A percentile compares a stretch with the other conserved stretches of the same genome.
Evolutionary conservation across 345 rosid species (phyloP).

Genomic region (Hirschfeldia incana): DNA sequence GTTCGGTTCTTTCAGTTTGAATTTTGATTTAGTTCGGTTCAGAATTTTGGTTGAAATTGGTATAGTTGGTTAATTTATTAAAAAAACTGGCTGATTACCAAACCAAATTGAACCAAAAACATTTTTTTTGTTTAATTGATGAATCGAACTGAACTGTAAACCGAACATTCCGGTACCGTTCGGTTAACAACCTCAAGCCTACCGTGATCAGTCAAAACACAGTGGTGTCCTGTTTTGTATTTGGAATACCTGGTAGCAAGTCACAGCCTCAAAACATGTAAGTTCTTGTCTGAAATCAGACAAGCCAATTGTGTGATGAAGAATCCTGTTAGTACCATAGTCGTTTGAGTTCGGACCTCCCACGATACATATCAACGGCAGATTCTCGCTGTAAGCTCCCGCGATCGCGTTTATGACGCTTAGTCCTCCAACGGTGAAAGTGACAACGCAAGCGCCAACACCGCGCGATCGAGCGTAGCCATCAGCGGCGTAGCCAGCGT

Average conservation of each 20-base stretch:
- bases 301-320: background rate
- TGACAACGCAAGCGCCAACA: constrained; percentile 10
- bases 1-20: no score
- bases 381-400: constrained; percentile 7
- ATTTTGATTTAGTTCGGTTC: no score
- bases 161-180: no score
- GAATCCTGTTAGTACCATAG: constrained; percentile 2
- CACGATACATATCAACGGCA: constrained; percentile 7
- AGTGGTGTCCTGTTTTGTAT: background rate
- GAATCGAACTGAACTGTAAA: no score
- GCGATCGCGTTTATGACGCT: constrained; percentile 13
- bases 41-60: no score
- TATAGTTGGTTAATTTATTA: no score
- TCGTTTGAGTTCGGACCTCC: constrained; percentile 13
- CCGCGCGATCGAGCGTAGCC: constrained; percentile 19
- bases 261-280: background rate
- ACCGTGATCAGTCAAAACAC: no score
- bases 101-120: no score
- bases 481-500: constrained; percentile 13
- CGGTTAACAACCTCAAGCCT: no score
- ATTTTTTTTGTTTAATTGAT: no score
- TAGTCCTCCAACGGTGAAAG: constrained; percentile 20
- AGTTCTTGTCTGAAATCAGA: background rate
- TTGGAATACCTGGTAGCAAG: background rate
- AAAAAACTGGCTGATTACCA: no score